Evolutionary conservation across 306 rosid species (phyloP).

Genomic region (Vachellia collinsii): DNA sequence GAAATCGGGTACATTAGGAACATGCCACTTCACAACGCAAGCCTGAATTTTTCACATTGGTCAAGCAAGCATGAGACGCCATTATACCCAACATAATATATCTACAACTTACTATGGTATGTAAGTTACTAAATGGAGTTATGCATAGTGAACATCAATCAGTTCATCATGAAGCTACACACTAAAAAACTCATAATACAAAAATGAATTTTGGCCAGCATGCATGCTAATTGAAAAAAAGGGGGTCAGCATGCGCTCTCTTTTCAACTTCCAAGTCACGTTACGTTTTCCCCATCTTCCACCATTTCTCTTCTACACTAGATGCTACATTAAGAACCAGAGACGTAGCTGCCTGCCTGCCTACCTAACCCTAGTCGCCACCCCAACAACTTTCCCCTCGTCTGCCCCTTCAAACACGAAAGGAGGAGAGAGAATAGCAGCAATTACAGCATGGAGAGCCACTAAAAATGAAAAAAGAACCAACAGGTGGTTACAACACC

Average conservation of each 20-base stretch:
- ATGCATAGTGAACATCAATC: constrained; percentile 17
- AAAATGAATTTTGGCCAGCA: constrained; percentile 23
- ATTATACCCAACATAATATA: not conserved
- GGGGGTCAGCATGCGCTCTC: constrained; percentile 66
- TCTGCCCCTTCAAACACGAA: not conserved
- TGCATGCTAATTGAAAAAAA: constrained; percentile 71
- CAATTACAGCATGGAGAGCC: constrained; percentile 32
- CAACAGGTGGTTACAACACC: constrained; percentile 47
- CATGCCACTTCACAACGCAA: not conserved
- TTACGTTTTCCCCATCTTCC: constrained; percentile 32
- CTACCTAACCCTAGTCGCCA: constrained; percentile 8
- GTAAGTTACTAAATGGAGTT: constrained; percentile 12
- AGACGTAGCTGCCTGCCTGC: constrained; percentile 43
- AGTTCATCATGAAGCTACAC: constrained; percentile 23
- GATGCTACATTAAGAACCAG: constrained; percentile 50
- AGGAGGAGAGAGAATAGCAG: constrained; percentile 33
- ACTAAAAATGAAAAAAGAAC: constrained; percentile 42
- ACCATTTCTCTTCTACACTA: constrained; percentile 39
- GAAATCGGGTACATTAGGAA: not conserved
- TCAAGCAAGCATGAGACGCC: not conserved
- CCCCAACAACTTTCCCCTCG: not conserved
- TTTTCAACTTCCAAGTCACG: constrained; percentile 34
- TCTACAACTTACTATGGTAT: not conserved
- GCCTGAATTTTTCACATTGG: not conserved
- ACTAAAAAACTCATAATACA: constrained; percentile 11